These are phyloP conservation scores for Sclerotinia spermophila DNA, from an alignment of 2,329 filamentous ascomycete genomes.

Conservation along the genomic window DNA sequence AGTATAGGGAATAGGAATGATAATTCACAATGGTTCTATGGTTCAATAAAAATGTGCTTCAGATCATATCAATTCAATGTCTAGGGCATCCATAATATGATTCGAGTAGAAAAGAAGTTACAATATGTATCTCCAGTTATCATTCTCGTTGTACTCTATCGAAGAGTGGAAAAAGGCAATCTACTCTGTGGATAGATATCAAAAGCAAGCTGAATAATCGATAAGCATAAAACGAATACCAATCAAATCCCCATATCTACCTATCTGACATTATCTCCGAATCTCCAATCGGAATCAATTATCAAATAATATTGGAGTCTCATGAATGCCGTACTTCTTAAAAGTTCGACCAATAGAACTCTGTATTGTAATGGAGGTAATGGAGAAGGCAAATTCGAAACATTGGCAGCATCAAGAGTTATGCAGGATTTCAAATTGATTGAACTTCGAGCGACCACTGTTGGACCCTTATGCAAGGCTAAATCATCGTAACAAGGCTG, in stretches of 20 bases:
- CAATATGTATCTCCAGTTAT: not conserved
- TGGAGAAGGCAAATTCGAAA: not conserved
- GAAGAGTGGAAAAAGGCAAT: not conserved
- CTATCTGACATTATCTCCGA: not conserved
- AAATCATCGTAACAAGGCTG: not conserved
- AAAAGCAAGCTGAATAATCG: not conserved
- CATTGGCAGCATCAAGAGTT: not conserved
- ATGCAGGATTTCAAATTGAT: not conserved
- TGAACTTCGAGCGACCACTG: not conserved
- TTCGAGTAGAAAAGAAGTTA: not conserved
- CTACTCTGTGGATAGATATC: not conserved
- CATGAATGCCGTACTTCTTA: not conserved
- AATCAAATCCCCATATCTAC: not conserved
- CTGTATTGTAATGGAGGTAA: not conserved
- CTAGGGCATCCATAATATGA: not conserved
- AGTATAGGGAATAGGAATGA: too few relatives aligned
- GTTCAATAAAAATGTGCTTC: not conserved
- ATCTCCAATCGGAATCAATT: not conserved
- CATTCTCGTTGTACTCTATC: not conserved
- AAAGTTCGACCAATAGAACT: not conserved
- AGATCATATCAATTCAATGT: not conserved
- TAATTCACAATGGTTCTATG: not conserved
- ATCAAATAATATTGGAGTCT: not conserved
- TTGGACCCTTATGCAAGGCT: slow-evolving; percentile 5
- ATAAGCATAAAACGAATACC: not conserved